Base-by-base conservation (phyloP, 345 rosid genomes). In the Brassica juncea region DNA sequence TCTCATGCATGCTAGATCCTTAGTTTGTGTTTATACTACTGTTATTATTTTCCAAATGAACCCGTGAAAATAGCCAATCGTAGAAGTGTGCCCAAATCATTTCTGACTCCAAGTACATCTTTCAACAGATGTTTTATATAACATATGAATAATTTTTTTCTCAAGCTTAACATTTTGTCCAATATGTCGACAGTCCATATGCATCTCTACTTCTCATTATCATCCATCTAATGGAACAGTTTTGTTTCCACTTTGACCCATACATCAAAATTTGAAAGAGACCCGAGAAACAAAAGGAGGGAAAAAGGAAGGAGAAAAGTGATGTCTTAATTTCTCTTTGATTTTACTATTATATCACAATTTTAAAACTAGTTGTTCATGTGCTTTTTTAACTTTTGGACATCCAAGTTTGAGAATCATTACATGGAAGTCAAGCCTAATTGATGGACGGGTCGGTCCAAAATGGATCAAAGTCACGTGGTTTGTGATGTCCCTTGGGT, bases 381-480 rank as follows among this genome's bases (percentile, higher is more conserved):
- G 30, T 78, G 68, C 73, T 72, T 65, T 66, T 6, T 0, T 9
- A 66, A 31, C 65, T 67, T 79, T 67, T 67, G 58, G 21, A 47
- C 66, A 80, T 61, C 75, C 44, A 61, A 27, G 12, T 52, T 54
- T 52, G 78, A 67, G 59, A 79, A 66, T 44, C 32, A 66, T 73
- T 60, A 52, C 78, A 65, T 80, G 74, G 78, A 74, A 73, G 70
- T 67, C 78, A 79, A 79, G 77, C 75, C 25, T 73, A 21, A 11
- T 65, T 68, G 74, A 73, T 73, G 82, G 82, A 10, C 44, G 47
- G 82, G 77, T 72, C 77, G 73, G 82, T 72, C 73, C 77, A 79
- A 72, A 65, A 79, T 35, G 35, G 75, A 68, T 79, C 57, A 67
- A 47, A 15, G 74, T 74, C 82, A 80, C 82, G 73, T 80, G 82